Evolutionary conservation across 176 grass and related monocot genomes (phyloP).

Genomic region (Aechmea fasciata): DNA sequence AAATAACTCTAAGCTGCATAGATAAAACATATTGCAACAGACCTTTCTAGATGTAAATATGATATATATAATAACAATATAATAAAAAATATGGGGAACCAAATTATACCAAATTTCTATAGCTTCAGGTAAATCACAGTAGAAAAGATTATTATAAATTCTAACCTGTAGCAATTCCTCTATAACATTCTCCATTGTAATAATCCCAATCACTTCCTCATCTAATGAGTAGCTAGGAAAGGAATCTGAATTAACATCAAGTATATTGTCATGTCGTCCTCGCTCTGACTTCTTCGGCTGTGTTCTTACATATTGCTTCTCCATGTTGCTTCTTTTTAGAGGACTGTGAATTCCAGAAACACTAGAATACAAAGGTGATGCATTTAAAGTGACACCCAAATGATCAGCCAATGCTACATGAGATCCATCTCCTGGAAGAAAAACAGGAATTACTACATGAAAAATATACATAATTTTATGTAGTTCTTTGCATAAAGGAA

Average conservation of each 20-base stretch:
- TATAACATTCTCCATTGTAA: constrained; percentile 99
- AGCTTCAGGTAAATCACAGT: background rate
- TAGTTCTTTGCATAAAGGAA: background rate
- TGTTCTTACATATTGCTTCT: constrained; percentile 43
- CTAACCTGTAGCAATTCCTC: constrained; percentile 83
- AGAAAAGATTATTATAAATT: background rate
- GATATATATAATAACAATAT: too few species aligned
- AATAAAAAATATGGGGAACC: too few species aligned
- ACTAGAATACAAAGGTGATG: constrained; percentile 35
- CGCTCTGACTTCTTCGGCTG: constrained; percentile 52
- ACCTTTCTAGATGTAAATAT: too few species aligned
- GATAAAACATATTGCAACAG: too few species aligned
- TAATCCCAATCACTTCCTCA: constrained; percentile 94
- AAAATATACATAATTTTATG: background rate
- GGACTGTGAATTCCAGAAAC: constrained; percentile 28
- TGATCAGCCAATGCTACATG: constrained; percentile 33
- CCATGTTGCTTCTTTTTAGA: constrained; percentile 46
- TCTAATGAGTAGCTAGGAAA: constrained; percentile 73
- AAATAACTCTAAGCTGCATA: too few species aligned
- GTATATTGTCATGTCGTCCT: constrained; percentile 57
- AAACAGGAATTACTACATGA: constrained; percentile 22
- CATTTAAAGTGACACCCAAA: constrained; percentile 34
- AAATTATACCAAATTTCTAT: too few species aligned
- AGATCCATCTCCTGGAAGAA: constrained; percentile 20
- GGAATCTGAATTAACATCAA: constrained; percentile 81